Evolutionary conservation across 768 basidiomycete genomes (phyloP).

Genomic region (Naganishia antarctica): DNA sequence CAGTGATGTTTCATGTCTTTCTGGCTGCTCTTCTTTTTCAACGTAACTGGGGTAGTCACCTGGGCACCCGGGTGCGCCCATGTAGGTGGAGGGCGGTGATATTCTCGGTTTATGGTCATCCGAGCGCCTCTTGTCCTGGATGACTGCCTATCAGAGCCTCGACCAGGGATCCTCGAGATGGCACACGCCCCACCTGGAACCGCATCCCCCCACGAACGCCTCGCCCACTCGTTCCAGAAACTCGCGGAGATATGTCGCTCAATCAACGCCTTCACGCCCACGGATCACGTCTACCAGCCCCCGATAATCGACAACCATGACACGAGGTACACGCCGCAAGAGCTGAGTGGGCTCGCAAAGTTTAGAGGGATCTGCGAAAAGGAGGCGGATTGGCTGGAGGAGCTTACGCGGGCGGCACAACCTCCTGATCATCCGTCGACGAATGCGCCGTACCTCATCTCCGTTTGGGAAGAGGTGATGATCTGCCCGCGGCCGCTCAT

Average conservation of each 20-base stretch:
- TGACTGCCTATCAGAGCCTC: too few species aligned
- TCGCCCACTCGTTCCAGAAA: not conserved
- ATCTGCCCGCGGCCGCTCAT: slow-evolving; percentile 59
- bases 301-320: slow-evolving; percentile 44
- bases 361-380: slow-evolving; percentile 29
- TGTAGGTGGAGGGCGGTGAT: too few species aligned
- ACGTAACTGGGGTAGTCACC: not conserved
- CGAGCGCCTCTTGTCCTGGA: too few species aligned
- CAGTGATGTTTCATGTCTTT: not conserved
- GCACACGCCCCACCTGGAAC: not conserved
- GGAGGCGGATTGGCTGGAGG: slow-evolving; percentile 34
- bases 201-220: not conserved
- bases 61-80: too few species aligned
- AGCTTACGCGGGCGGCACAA: slow-evolving; percentile 24
- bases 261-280: slow-evolving; percentile 4
- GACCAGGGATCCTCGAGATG: not conserved
- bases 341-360: slow-evolving; percentile 37
- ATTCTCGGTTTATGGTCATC: too few species aligned
- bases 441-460: slow-evolving; percentile 73
- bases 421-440: slow-evolving; percentile 50
- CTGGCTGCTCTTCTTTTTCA: not conserved
- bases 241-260: slow-evolving; percentile 5
- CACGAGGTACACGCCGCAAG: slow-evolving; percentile 36
- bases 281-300: slow-evolving; percentile 32
- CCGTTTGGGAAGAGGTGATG: slow-evolving; percentile 75